Percentiles rank a stretch among this genome's conserved stretches.
These are phyloP conservation scores for Prosopis cineraria DNA, from an alignment of 306 rosid species.

Conservation along the genomic window DNA sequence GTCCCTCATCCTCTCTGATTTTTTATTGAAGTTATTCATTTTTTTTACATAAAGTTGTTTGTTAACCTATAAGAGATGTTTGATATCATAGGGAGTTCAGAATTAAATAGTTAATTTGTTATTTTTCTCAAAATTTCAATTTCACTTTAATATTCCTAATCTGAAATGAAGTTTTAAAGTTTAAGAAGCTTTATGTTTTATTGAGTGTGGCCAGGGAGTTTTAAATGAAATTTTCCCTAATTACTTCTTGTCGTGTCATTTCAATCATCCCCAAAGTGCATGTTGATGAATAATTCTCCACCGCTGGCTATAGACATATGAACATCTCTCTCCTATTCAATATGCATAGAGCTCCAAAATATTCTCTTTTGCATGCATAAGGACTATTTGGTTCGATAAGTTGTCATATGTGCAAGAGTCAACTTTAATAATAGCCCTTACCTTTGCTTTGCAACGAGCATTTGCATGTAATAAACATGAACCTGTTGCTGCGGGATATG, in stretches of 20 bases:
- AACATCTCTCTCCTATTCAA: background rate
- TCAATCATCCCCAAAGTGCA: background rate
- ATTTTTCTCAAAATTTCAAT: no score
- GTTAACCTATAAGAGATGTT: no score
- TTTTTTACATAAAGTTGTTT: no score
- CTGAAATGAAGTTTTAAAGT: no score
- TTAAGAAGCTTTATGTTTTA: no score
- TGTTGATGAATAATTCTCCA: background rate
- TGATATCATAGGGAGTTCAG: no score
- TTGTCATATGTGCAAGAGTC: background rate
- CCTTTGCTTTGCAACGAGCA: constrained; percentile 13
- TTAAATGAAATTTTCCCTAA: no score
- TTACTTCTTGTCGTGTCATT: background rate
- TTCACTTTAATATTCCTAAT: no score
- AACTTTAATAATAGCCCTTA: constrained; percentile 27
- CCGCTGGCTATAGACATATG: background rate
- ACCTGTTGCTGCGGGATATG: constrained; percentile 16
- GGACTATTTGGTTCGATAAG: constrained; percentile 10
- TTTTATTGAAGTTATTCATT: no score
- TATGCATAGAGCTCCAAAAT: background rate
- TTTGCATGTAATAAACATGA: constrained; percentile 21
- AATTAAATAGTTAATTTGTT: no score
- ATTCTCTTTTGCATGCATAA: background rate
- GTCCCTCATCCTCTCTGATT: no score
- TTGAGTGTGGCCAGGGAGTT: no score